Evolutionary conservation across 139 green algal species (phyloP).

Genomic region (Coelastrella sp.): DNA sequence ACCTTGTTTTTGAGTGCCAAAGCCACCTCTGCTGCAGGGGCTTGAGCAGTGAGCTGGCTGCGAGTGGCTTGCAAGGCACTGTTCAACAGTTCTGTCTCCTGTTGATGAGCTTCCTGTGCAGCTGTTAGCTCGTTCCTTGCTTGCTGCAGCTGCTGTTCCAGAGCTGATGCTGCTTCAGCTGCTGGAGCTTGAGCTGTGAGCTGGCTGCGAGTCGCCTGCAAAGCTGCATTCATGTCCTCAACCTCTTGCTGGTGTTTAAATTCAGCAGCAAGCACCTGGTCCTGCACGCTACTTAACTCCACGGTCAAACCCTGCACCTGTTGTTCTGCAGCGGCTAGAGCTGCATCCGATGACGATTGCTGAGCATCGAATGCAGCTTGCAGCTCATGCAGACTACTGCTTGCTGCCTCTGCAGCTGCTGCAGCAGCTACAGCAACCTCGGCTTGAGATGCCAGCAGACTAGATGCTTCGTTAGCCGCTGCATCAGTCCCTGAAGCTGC

Average conservation of each 20-base stretch:
- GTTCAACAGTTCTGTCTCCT: neutral
- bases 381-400: too few species aligned
- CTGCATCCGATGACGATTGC: neutral
- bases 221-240: too few species aligned
- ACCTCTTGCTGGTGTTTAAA: neutral
- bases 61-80: neutral
- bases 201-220: too few species aligned
- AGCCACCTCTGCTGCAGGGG: neutral
- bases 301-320: neutral
- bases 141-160: neutral
- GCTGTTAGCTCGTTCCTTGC: neutral
- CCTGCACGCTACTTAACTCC: neutral
- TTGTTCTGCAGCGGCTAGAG: neutral
- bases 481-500: neutral
- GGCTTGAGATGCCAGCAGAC: neutral
- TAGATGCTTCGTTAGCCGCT: neutral
- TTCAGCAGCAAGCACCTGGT: neutral
- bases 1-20: neutral
- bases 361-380: neutral
- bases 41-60: neutral
- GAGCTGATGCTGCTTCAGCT: neutral
- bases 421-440: neutral
- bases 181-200: neutral
- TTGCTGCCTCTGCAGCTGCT: neutral
- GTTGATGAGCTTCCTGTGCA: neutral